Evolutionary conservation across 139 green algal genomes (phyloP), one percentile per base, ranked within the genome.

Genomic region (Yamagishiella unicocca): DNA sequence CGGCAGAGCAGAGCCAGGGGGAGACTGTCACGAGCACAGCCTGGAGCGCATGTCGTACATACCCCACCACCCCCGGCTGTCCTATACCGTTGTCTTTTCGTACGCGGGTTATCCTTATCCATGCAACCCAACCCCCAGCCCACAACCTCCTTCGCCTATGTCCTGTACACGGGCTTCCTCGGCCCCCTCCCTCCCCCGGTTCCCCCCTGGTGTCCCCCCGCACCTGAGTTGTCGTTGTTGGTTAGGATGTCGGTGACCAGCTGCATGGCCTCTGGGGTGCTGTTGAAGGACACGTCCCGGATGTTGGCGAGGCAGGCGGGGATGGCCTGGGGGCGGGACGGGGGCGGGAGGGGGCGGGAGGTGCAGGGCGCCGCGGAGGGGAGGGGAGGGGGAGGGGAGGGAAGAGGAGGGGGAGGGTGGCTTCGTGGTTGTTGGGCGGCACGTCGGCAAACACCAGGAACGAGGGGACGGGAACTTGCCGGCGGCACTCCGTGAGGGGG

Each of bases 211-310:
- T n/a, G 58, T 6, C 29, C 27, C 43, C 2, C 55, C n/a, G 10
- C 55, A 85, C 81, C 81, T 45, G 64, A 79, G 67, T 87, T 87
- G 81, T 87, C 81, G 81, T 87, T 87, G 81, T 87, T 87, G 43
- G 66, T 46, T 14, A 87, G 81, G 2, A 87, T 68, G 81, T 87
- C 81, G 25, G 24, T 46, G 10, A 87, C 81, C 45, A 87, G 81
- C 81, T 87, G 81, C 81, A 87, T 22, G 1, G 81, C 81, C 62
- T 87, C 81, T 17, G 64, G 64, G 43, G 81, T 78, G 64, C 35
- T 46, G 81, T 78, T 77, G 64, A 79, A 78, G 40, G 64, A 77
- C 31, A 79, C 81, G 31, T 87, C 81, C 4, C 64, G 81, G 64
- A 87, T 77, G 64, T 31, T 37, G 54, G 66, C 66, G 64, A 87